Conservation (phyloP, 2,329 filamentous ascomycete species). For the Aspergillus luchuensis region DNA sequence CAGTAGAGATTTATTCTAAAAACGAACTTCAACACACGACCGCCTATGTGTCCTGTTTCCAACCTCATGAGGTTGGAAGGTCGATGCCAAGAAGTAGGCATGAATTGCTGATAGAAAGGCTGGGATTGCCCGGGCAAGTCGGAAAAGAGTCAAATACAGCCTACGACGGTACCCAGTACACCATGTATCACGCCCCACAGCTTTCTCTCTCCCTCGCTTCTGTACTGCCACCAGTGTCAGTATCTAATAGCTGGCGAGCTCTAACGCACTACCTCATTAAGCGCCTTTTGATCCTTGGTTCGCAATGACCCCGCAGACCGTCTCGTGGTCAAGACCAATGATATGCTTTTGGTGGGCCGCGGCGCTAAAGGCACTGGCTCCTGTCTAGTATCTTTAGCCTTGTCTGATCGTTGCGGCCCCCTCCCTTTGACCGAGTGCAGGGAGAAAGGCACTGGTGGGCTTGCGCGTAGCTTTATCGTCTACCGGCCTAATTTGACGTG, state of each 20-base stretch:
- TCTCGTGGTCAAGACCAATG: background rate
- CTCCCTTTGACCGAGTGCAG: background rate
- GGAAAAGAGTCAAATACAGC: background rate
- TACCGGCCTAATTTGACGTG: background rate
- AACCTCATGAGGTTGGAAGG: too few relatives aligned
- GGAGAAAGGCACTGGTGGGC: background rate
- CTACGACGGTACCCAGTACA: too few relatives aligned
- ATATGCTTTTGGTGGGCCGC: background rate
- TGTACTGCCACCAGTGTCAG: background rate
- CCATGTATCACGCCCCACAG: too few relatives aligned
- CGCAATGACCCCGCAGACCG: background rate
- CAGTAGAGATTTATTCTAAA: background rate
- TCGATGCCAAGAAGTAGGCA: background rate
- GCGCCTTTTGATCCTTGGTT: background rate
- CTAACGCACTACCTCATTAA: background rate
- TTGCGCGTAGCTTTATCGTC: background rate
- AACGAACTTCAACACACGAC: background rate
- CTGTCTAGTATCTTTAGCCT: background rate
- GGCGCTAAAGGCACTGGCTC: background rate
- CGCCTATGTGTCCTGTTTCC: too few relatives aligned
- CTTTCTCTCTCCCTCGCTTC: too few relatives aligned
- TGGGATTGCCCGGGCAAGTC: background rate
- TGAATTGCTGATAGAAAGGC: background rate
- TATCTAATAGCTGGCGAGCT: background rate
- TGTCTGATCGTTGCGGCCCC: background rate